phyloP scores from a whole-genome alignment of 495 filamentous ascomycete genomes.

The Aspergillus bertholletiae region DNA sequence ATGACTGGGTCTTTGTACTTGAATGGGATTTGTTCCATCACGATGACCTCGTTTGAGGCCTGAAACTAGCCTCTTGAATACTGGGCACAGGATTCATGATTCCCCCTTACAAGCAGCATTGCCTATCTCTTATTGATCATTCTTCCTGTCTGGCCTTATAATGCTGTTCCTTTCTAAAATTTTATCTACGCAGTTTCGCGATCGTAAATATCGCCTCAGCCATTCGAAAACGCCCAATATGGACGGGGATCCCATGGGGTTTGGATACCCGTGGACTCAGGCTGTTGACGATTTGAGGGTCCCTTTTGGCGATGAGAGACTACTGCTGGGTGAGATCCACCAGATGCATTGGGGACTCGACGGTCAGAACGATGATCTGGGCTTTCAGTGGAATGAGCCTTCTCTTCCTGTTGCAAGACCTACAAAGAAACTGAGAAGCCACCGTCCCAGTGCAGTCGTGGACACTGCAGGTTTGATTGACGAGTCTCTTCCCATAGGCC shows the following conservation, averaged over 20 bases:
- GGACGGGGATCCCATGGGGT: not conserved
- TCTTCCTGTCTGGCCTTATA: not conserved
- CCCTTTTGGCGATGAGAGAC: not conserved
- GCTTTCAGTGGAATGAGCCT: not conserved
- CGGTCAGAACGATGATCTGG: not conserved
- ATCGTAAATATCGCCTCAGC: not conserved
- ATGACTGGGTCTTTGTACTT: not conserved
- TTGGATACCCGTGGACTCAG: not conserved
- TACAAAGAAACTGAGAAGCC: not conserved
- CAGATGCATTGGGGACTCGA: not conserved
- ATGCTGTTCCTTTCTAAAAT: not conserved
- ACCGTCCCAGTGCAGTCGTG: not conserved
- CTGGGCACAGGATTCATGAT: too few relatives aligned
- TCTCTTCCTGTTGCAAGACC: not conserved
- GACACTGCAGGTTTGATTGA: not conserved
- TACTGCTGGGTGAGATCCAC: conserved; percentile 1
- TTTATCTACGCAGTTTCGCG: not conserved
- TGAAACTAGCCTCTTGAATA: not conserved
- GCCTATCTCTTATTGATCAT: not conserved
- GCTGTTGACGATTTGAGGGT: not conserved
- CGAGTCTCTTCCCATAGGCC: not conserved
- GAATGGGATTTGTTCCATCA: not conserved
- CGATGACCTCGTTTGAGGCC: not conserved
- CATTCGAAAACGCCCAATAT: not conserved
- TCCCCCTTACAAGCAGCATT: too few relatives aligned